Evolutionary conservation across 139 green algal species (phyloP).

Genomic region (Volvox africanus): DNA sequence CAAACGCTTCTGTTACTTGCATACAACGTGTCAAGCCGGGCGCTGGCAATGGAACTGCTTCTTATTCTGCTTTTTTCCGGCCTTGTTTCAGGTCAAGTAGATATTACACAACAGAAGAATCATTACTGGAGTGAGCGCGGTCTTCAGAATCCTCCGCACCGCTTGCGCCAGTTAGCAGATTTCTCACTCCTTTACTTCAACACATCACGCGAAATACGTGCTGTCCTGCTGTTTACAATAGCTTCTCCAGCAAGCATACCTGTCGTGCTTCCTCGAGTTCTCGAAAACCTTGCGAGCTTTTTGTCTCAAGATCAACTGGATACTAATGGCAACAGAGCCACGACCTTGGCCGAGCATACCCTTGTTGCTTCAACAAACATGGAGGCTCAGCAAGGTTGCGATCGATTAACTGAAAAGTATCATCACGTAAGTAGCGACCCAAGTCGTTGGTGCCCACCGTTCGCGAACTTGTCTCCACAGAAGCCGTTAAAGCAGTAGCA

Average conservation of each 20-base stretch:
- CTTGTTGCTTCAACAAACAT: constrained; percentile 5
- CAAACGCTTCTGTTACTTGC: too few relatives aligned
- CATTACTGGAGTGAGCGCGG: constrained; percentile 1
- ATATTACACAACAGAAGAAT: not conserved
- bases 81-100: not conserved
- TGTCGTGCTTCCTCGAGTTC: not conserved
- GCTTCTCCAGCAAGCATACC: not conserved
- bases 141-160: not conserved
- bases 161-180: not conserved
- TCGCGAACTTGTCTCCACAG: too few relatives aligned
- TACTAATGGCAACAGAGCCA: not conserved
- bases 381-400: not conserved
- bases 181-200: constrained; percentile 32
- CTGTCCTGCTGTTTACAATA: constrained; percentile 22
- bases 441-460: too few relatives aligned
- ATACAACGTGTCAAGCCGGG: too few relatives aligned
- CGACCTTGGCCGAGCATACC: constrained; percentile 25
- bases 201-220: not conserved
- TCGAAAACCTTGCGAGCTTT: constrained; percentile 14
- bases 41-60: not conserved
- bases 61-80: not conserved
- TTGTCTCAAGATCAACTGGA: constrained; percentile 9
- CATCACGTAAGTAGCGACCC: not conserved
- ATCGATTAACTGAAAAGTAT: not conserved
- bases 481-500: too few relatives aligned